A percentile compares a stretch with the other conserved stretches of the same genome.
These are phyloP conservation scores for Fonsecaea pedrosoi DNA, from an alignment of 2,329 filamentous ascomycete species.

Conservation along the genomic window DNA sequence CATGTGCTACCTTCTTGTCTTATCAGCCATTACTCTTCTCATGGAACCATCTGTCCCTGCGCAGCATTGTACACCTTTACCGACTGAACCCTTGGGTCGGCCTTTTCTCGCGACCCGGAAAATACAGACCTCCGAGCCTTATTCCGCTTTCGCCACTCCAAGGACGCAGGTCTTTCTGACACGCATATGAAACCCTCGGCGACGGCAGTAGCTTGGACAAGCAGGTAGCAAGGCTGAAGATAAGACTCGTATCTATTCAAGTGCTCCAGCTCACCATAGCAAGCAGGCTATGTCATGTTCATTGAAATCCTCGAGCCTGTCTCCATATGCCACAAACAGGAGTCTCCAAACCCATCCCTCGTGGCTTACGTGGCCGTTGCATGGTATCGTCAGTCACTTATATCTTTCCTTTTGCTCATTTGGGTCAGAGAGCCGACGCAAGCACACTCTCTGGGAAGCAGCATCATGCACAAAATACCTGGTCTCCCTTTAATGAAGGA, in stretches of 20 bases:
- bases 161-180: neutral
- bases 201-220: neutral
- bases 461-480: neutral
- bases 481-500: neutral
- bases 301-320: neutral
- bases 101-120: neutral
- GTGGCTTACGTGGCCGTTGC: neutral
- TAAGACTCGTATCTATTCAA: neutral
- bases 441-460: neutral
- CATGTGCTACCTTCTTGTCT: neutral
- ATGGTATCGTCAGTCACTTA: neutral
- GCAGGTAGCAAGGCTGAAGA: neutral
- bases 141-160: slow-evolving; percentile 2
- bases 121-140: neutral
- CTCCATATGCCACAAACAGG: neutral
- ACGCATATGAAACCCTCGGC: neutral
- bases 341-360: neutral
- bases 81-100: neutral
- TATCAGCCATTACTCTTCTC: neutral
- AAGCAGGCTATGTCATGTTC: too few relatives aligned
- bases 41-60: neutral
- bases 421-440: neutral
- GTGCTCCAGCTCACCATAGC: neutral
- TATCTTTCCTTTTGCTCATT: neutral
- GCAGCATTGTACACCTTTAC: neutral